Evolutionary conservation across 345 rosid species (phyloP).

Genomic region (Xanthoceras sorbifolium): DNA sequence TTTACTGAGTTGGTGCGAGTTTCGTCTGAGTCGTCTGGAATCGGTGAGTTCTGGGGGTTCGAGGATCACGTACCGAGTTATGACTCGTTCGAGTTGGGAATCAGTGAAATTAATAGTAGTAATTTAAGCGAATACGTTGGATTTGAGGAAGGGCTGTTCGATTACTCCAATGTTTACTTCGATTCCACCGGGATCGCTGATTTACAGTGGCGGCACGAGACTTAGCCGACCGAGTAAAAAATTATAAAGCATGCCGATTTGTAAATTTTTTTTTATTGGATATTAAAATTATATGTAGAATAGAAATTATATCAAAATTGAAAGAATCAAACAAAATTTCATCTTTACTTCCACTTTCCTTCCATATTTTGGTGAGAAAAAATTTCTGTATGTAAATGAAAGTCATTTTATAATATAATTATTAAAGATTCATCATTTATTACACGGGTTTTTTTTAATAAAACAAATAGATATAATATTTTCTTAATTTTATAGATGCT

Average conservation of each 20-base stretch:
- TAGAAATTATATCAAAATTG: neutral
- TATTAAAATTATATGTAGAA: neutral
- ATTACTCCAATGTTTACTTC: constrained; percentile 38
- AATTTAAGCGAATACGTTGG: constrained; percentile 22
- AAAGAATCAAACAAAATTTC: neutral
- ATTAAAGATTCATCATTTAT: too few relatives aligned
- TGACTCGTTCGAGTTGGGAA: constrained; percentile 39
- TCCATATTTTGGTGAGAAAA: neutral
- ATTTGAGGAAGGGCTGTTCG: constrained; percentile 42
- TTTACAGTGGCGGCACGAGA: constrained; percentile 31
- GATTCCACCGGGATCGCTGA: constrained; percentile 34
- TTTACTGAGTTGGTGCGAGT: constrained; percentile 30
- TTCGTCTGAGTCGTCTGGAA: constrained; percentile 30
- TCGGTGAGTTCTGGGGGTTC: constrained; percentile 42
- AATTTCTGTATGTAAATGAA: neutral
- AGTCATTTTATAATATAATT: too few relatives aligned
- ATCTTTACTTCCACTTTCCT: neutral
- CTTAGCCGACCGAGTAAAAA: constrained; percentile 27
- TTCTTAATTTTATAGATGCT: too few relatives aligned
- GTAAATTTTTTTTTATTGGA: constrained; percentile 17
- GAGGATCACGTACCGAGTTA: constrained; percentile 37
- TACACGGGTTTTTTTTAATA: too few relatives aligned
- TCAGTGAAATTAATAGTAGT: neutral
- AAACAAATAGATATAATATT: too few relatives aligned
- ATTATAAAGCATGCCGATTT: neutral